A percentile compares a stretch with the other conserved stretches of the same genome.
These are phyloP conservation scores for Candida saitoana DNA, from an alignment of 805 yeast species.

Conservation along the genomic window DNA sequence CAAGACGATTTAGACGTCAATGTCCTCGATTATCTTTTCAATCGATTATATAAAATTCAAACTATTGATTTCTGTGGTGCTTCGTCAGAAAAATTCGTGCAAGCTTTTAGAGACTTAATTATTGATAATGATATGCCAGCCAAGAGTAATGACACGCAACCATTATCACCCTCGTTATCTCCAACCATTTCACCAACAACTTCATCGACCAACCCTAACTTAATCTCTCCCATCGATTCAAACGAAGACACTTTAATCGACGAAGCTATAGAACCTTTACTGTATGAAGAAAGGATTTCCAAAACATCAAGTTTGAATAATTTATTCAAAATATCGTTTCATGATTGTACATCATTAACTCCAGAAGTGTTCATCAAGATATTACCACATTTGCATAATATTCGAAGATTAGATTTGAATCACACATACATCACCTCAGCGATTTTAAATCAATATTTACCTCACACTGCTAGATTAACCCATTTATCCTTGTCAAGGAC, in stretches of 20 bases:
- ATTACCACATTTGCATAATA: conserved; percentile 51
- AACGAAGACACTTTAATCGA: conserved; percentile 3
- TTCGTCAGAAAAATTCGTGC: conserved; percentile 57
- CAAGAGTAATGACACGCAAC: conserved; percentile 15
- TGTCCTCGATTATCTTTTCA: conserved; percentile 55
- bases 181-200: conserved; percentile 4
- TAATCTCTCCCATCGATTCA: conserved; percentile 4
- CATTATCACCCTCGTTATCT: conserved; percentile 8
- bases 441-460: conserved; percentile 50
- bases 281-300: conserved; percentile 3
- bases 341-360: conserved; percentile 80
- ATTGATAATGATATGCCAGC: conserved; percentile 14
- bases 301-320: conserved; percentile 9
- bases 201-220: not conserved
- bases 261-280: not conserved
- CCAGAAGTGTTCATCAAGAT: conserved; percentile 51
- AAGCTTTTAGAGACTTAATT: conserved; percentile 49
- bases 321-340: conserved; percentile 60
- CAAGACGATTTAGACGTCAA: conserved; percentile 70
- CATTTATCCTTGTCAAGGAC: conserved; percentile 62
- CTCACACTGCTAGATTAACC: conserved; percentile 56
- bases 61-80: conserved; percentile 89
- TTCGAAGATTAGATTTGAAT: conserved; percentile 70
- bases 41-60: conserved; percentile 51
- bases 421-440: conserved; percentile 74